Percentiles rank a stretch among this genome's conserved stretches.
Conservation (phyloP, 148 eudicot genomes). For the Vaccinium corymbosum region DNA sequence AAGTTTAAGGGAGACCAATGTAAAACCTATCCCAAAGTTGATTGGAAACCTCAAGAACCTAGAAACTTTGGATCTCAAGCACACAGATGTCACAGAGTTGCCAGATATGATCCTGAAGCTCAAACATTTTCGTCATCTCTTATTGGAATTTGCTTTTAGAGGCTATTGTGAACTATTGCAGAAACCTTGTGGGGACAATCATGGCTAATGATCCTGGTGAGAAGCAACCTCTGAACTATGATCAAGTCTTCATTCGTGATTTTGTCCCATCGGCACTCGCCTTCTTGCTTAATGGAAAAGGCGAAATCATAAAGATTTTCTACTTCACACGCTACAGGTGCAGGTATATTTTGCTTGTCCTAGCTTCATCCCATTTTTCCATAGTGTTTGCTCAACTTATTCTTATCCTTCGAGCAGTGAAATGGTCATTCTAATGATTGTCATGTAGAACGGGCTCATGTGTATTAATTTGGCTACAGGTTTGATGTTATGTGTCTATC, state of each 20-base stretch:
- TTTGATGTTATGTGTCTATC: not conserved
- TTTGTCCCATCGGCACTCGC: conserved; percentile 88
- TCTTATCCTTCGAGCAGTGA: not conserved
- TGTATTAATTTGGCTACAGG: not conserved
- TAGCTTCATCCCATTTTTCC: not conserved
- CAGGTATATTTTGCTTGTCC: conserved; percentile 45
- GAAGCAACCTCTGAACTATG: conserved; percentile 57
- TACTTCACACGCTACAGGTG: conserved; percentile 81
- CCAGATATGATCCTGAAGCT: too few relatives aligned
- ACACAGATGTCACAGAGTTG: too few relatives aligned
- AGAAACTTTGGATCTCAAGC: too few relatives aligned
- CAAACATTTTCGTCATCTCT: too few relatives aligned
- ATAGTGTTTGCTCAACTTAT: not conserved
- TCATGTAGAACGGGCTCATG: not conserved
- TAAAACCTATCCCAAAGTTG: too few relatives aligned
- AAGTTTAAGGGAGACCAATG: too few relatives aligned
- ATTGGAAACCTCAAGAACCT: too few relatives aligned
- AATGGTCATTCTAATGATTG: not conserved
- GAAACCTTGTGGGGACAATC: conserved; percentile 71
- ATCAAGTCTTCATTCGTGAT: conserved; percentile 84
- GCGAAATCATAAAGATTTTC: conserved; percentile 72
- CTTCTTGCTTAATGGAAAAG: conserved; percentile 81
- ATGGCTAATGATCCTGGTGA: conserved; percentile 72
- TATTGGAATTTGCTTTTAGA: too few relatives aligned
- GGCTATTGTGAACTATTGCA: conserved; percentile 53